Evolutionary conservation across 371 early-diverging fungal species (phyloP).

Genomic region (Lichtheimia ramosa): DNA sequence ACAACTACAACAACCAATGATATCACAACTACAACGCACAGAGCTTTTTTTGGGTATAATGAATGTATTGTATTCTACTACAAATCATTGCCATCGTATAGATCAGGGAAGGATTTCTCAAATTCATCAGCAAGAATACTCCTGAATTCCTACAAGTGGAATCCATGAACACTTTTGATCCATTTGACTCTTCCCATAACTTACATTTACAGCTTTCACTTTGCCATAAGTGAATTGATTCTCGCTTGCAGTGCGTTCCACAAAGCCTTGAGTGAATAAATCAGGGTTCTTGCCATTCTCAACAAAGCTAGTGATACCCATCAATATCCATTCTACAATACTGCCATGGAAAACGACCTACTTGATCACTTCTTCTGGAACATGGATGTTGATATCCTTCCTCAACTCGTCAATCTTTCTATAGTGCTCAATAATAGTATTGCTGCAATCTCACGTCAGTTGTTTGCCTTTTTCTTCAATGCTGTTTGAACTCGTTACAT

Average conservation of each 20-base stretch:
- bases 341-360: conserved; percentile 14
- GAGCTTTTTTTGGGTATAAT: too few species aligned
- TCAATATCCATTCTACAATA: too few species aligned
- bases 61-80: too few species aligned
- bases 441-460: conserved; percentile 28
- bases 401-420: conserved; percentile 61
- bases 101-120: conserved; percentile 47
- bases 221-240: conserved; percentile 81
- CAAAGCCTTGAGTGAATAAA: conserved; percentile 71
- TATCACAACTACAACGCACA: too few species aligned
- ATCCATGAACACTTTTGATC: neutral
- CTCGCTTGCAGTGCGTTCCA: conserved; percentile 75
- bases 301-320: conserved; percentile 42
- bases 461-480: neutral
- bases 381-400: conserved; percentile 55
- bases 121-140: conserved; percentile 38
- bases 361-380: conserved; percentile 75
- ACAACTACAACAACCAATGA: too few species aligned
- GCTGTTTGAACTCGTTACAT: conserved; percentile 45
- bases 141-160: conserved; percentile 35
- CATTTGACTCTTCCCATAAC: neutral
- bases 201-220: conserved; percentile 65
- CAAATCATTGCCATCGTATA: conserved; percentile 32
- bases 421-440: conserved; percentile 62
- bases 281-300: conserved; percentile 76